Evolutionary conservation across 805 yeast genomes (phyloP), one percentile per base, ranked within the genome.

Genomic region (Kockiozyma suomiensis): DNA sequence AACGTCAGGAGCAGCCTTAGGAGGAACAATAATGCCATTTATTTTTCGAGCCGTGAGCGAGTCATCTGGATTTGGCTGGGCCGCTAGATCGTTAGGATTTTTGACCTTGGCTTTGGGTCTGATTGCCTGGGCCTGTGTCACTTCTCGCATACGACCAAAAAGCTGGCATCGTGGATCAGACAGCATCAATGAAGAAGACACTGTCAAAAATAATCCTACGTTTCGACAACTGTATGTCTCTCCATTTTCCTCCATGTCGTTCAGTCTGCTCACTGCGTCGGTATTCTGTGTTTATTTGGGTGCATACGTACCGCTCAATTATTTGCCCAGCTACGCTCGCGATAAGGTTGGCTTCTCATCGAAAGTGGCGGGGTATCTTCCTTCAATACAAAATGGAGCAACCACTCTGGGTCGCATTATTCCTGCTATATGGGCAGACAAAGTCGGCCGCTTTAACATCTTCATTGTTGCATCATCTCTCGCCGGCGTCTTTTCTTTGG

Each of bases 401-500:
- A 62, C 56, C 23, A 70, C 79, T 13, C 61, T 76, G 1, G 83
- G 83, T 2, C 72, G 83, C 48, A 74, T 75, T 50, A 62, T 77
- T 15, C 78, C 82, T 4, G 83, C 81, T 0, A 70, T 75, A 50
- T 46, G 77, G 10, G 76, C 82, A 0, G 84, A 81, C 66, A 70
- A 64, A 42, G 66, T 78, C 23, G 87, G 88, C 2, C 73, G 83
- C 19, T 82, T 82, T 67, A 85, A 85, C 67, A 75, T 82, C 40
- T 78, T 81, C 70, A 75, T 78, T 3, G 60, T 76, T 1, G 72
- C 76, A 26, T 68, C 76, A 17, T 28, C 70, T 1, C 42, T 73
- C 52, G 73, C 81, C 10, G 75, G 80, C 0, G 17, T 85, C 0
- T 70, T 82, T 12, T 76, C 83, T 1, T 74, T 86, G 50, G 76